Evolutionary conservation across 176 grass and related monocot species (phyloP), one percentile per base, ranked within the genome.

Genomic region (Triticum turgidum): DNA sequence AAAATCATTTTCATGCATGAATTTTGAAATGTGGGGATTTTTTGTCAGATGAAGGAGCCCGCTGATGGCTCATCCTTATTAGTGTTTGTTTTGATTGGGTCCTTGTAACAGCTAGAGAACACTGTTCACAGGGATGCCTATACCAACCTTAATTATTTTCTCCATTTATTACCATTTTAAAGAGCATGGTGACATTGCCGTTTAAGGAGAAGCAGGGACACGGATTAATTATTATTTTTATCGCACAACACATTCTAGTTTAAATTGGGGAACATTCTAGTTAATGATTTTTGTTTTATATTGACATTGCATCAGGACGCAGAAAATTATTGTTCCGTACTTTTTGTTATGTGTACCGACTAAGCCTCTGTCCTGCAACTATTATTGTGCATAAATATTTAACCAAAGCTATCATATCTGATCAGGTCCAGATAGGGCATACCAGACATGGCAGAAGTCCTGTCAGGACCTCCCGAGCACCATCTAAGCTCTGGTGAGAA

Each of bases 391-490:
- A 68, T 6, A 14, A 72, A 61, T 79, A 45, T 67, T 76, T 89
- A 44, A 80, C 20, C 77, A 18, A 18, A 77, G 18, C 61, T 84
- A 29, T 69, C 59, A 20, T 86, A 52, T 88, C 69, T 69, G 30
- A 75, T 83, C 90, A 90, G 89, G 89, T 94, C 80, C 68, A 49
- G 83, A 84, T 84, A 78, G 74, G 85, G 87, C 29, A 61, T 39
- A 15, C 22, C 38, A 77, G 62, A 82, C 86, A 97, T 97, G 92
- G 78, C 92, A 68, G 90, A 97, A 90, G 92, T 94, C 83, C 85
- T 94, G 80, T 94, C 94, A 83, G 83, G 85, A 88, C 90, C 82
- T 72, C 83, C 61, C 22, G 94, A 97, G 11, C 86, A 83, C 73
- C 85, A 44, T 78, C 83, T 89, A 74, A 93, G 86, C 79, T 80